Evolutionary conservation across 768 basidiomycete species (phyloP).

Genomic region (Termitomyces sp.): DNA sequence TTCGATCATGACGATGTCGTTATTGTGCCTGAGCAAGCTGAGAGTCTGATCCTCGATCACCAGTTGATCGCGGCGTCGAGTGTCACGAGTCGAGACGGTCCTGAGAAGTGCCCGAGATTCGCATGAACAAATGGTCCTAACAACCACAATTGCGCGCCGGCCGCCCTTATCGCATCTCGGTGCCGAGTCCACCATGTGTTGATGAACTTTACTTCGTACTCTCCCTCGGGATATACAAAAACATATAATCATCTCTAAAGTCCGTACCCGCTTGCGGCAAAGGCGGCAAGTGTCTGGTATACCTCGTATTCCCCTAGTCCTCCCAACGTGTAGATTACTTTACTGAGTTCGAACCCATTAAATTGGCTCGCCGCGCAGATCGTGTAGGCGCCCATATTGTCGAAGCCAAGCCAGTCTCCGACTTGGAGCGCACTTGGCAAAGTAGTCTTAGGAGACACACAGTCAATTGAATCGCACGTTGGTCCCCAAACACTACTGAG

Average conservation of each 20-base stretch:
- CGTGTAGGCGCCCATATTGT: slow-evolving; percentile 99
- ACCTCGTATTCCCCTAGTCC: slow-evolving; percentile 48
- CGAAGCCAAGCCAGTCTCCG: slow-evolving; percentile 98
- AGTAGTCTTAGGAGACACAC: slow-evolving; percentile 63
- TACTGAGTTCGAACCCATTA: slow-evolving; percentile 84
- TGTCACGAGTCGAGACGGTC: slow-evolving; percentile 27
- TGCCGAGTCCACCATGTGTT: slow-evolving; percentile 27
- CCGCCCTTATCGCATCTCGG: slow-evolving; percentile 31
- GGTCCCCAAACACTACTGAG: slow-evolving; percentile 92
- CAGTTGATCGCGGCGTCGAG: slow-evolving; percentile 25
- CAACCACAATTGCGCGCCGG: slow-evolving; percentile 13
- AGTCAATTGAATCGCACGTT: slow-evolving; percentile 97
- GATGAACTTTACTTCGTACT: slow-evolving; percentile 19
- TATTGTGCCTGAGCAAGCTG: slow-evolving; percentile 23
- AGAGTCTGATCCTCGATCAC: slow-evolving; percentile 30
- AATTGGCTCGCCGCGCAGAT: slow-evolving; percentile 95
- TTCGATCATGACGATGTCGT: slow-evolving; percentile 32
- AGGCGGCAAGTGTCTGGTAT: slow-evolving; percentile 44
- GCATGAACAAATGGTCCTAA: slow-evolving; percentile 24
- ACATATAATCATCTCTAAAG: slow-evolving; percentile 18
- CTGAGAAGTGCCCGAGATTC: slow-evolving; percentile 30
- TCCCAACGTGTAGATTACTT: slow-evolving; percentile 76
- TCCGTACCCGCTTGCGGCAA: slow-evolving; percentile 40
- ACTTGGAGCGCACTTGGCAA: slow-evolving; percentile 73
- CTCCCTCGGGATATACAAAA: slow-evolving; percentile 1